A percentile compares a stretch with the other conserved stretches of the same genome.
These are phyloP conservation scores for Cyclocybe aegerita DNA, from an alignment of 768 basidiomycete species.

Conservation along the genomic window DNA sequence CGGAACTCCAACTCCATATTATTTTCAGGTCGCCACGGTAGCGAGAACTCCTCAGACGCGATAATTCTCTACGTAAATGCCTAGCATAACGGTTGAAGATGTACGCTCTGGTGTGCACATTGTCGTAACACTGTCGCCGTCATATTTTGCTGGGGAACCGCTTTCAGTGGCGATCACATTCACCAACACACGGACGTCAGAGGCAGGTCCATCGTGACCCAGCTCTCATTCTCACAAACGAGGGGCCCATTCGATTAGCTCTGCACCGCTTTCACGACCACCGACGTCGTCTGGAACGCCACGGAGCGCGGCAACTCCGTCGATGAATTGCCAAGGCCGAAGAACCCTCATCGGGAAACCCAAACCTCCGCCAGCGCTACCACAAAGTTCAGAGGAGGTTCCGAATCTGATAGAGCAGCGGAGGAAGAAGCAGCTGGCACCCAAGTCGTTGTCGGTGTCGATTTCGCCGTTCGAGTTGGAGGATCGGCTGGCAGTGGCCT, in stretches of 20 bases:
- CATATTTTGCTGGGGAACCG: constrained; percentile 91
- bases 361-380: constrained; percentile 10
- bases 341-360: constrained; percentile 57
- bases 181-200: constrained; percentile 71
- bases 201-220: constrained; percentile 32
- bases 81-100: no score
- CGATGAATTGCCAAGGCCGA: constrained; percentile 39
- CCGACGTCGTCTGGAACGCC: constrained; percentile 79
- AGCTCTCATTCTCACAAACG: constrained; percentile 55
- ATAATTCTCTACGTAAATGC: no score
- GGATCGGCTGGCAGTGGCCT: constrained; percentile 30
- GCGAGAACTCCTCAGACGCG: no score
- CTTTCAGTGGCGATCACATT: constrained; percentile 89
- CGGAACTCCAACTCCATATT: no score
- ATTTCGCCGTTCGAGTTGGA: constrained; percentile 52
- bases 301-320: constrained; percentile 26
- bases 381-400: constrained; percentile 34
- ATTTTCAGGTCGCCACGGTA: no score
- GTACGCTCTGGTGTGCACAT: no score
- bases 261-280: constrained; percentile 76
- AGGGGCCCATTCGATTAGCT: constrained; percentile 78
- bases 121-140: constrained; percentile 85
- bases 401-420: constrained; percentile 53
- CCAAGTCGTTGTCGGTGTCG: constrained; percentile 66
- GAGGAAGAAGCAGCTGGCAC: constrained; percentile 47